phyloP scores from a whole-genome alignment of 176 grass and related monocot species.

The Melocanna baccifera region DNA sequence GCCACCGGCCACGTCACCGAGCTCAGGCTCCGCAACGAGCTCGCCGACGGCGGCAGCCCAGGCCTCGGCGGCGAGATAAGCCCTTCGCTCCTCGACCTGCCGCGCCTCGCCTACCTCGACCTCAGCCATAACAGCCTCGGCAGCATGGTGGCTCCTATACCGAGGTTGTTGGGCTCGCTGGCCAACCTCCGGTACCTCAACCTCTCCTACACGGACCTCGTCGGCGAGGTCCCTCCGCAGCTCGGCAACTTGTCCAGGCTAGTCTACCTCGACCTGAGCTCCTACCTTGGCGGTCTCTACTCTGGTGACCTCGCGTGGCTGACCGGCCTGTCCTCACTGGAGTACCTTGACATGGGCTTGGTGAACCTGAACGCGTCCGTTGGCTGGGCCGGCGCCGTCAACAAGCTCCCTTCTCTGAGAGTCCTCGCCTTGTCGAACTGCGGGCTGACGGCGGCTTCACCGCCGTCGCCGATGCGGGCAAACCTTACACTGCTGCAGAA shows the following conservation, averaged over 20 bases:
- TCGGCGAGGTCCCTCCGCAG: conserved; percentile 8
- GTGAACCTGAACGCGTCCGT: not conserved
- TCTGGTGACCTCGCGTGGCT: not conserved
- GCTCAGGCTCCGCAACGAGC: conserved; percentile 7
- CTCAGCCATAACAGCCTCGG: conserved; percentile 9
- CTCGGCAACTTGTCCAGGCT: conserved; percentile 7
- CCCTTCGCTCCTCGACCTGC: not conserved
- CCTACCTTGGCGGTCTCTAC: not conserved
- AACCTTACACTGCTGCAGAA: conserved; percentile 18
- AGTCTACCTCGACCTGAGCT: not conserved
- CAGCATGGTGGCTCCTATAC: not conserved
- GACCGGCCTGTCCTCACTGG: not conserved
- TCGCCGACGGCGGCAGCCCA: not conserved
- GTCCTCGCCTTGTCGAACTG: not conserved
- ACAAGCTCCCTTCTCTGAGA: not conserved
- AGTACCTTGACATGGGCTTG: not conserved
- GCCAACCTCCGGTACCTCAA: conserved; percentile 20
- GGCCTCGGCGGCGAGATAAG: conserved; percentile 2
- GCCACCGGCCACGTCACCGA: not conserved
- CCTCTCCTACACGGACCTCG: not conserved
- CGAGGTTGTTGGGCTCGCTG: conserved; percentile 3
- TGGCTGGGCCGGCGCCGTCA: not conserved
- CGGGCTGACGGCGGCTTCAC: not conserved
- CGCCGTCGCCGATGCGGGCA: not conserved
- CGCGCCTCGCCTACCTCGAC: not conserved